phyloP scores from a whole-genome alignment of 352 stramenopile genomes.

The Halophytophthora batemanensis region DNA sequence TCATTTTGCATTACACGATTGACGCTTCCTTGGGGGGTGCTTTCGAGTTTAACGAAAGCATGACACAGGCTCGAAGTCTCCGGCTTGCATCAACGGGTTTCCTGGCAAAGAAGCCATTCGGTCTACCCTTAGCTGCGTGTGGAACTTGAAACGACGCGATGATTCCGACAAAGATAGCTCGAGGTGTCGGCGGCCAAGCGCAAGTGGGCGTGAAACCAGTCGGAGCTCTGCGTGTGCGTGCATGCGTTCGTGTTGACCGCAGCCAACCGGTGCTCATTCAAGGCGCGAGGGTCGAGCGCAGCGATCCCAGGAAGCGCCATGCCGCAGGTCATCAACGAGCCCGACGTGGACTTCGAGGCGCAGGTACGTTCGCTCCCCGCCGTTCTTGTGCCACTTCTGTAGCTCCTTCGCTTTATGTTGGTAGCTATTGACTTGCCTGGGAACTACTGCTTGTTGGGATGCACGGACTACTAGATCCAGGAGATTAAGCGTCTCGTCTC shows the following conservation, averaged over 20 bases:
- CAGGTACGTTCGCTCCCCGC: slow-evolving; percentile 38
- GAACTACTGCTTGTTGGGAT: not conserved
- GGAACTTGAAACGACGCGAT: too few relatives aligned
- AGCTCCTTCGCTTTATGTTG: slow-evolving; percentile 2
- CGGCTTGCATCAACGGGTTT: too few relatives aligned
- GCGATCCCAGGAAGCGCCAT: slow-evolving; percentile 19
- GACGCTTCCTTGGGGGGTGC: too few relatives aligned
- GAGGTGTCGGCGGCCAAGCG: too few relatives aligned
- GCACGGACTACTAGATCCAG: slow-evolving; percentile 40
- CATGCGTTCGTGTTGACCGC: not conserved
- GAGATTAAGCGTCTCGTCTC: slow-evolving; percentile 79
- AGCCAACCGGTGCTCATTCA: not conserved
- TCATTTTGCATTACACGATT: too few relatives aligned
- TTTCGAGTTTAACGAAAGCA: too few relatives aligned
- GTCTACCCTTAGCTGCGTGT: too few relatives aligned
- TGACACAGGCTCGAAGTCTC: too few relatives aligned
- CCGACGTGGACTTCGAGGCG: slow-evolving; percentile 65
- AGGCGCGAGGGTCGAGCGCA: slow-evolving; percentile 6
- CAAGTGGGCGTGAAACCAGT: too few relatives aligned
- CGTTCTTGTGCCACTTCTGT: not conserved
- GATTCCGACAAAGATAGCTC: too few relatives aligned
- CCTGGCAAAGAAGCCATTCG: too few relatives aligned
- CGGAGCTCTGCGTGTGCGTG: too few relatives aligned
- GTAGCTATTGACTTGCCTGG: not conserved
- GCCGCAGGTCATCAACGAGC: slow-evolving; percentile 60